phyloP scores from a whole-genome alignment of 2,329 filamentous ascomycete genomes.

The Cadophora sp. region DNA sequence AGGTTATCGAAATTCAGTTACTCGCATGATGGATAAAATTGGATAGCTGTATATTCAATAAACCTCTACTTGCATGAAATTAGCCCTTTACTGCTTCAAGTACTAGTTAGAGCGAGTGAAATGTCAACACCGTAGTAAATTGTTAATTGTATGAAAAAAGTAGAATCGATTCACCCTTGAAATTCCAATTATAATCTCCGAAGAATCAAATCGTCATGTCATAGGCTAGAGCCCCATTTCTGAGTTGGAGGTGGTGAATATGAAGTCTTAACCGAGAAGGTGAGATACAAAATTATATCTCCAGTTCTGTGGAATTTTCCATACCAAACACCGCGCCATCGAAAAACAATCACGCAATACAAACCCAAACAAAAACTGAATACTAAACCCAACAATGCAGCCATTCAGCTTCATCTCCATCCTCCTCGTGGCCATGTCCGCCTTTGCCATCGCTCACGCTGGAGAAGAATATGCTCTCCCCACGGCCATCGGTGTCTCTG shows the following conservation, averaged over 20 bases:
- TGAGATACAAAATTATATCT: neutral
- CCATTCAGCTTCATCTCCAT: neutral
- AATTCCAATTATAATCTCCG: too few species aligned
- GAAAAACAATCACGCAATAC: neutral
- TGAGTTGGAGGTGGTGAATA: neutral
- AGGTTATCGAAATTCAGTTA: too few species aligned
- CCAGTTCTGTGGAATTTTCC: neutral
- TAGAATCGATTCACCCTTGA: too few species aligned
- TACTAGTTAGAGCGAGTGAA: too few species aligned
- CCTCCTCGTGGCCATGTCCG: neutral
- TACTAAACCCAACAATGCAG: constrained; percentile 5
- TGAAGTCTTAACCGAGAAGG: neutral
- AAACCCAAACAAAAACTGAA: neutral
- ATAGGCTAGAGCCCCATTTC: neutral
- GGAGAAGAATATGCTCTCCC: neutral
- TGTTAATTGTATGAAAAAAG: too few species aligned
- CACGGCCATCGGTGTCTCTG: constrained; percentile 1
- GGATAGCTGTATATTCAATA: too few species aligned
- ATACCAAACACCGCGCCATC: neutral
- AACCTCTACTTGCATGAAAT: too few species aligned
- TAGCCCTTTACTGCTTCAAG: too few species aligned
- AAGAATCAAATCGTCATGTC: too few species aligned
- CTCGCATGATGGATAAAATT: too few species aligned
- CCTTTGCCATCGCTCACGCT: neutral
- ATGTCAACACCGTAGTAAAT: too few species aligned